phyloP scores from a whole-genome alignment of 257 asterid species.

The Primulina tabacum region DNA sequence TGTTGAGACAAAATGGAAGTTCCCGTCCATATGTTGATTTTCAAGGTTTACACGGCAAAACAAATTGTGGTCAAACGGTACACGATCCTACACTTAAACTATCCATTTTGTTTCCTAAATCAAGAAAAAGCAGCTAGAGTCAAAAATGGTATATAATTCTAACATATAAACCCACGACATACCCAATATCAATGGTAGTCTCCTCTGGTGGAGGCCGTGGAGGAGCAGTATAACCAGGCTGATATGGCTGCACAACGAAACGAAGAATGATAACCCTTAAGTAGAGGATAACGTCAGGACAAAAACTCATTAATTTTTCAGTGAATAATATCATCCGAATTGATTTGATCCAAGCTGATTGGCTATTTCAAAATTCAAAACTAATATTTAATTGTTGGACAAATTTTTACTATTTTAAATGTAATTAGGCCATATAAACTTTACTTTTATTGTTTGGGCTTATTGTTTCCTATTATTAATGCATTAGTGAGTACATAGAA shows the following conservation, averaged over 20 bases:
- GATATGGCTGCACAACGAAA: conserved; percentile 63
- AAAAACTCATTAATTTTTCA: neutral
- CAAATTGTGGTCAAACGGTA: no score
- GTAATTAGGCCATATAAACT: neutral
- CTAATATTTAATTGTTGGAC: neutral
- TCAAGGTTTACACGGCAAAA: no score
- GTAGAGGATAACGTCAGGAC: neutral
- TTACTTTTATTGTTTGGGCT: neutral
- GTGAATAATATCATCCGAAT: neutral
- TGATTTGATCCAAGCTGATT: neutral
- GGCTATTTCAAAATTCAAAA: neutral
- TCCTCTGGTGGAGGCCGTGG: conserved; percentile 81
- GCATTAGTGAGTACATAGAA: neutral
- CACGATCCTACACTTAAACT: neutral
- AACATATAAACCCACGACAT: conserved; percentile 19
- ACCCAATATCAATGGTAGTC: conserved; percentile 90
- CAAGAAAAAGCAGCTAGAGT: neutral
- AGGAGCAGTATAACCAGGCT: conserved; percentile 81
- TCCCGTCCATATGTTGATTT: no score
- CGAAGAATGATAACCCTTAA: conserved; percentile 9
- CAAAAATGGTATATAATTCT: no score
- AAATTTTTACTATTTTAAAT: no score
- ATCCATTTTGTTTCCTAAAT: neutral
- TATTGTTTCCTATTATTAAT: neutral
- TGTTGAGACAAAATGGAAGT: no score